Conservation (phyloP, 129 eudicot species). For the Escallonia herrerae region DNA sequence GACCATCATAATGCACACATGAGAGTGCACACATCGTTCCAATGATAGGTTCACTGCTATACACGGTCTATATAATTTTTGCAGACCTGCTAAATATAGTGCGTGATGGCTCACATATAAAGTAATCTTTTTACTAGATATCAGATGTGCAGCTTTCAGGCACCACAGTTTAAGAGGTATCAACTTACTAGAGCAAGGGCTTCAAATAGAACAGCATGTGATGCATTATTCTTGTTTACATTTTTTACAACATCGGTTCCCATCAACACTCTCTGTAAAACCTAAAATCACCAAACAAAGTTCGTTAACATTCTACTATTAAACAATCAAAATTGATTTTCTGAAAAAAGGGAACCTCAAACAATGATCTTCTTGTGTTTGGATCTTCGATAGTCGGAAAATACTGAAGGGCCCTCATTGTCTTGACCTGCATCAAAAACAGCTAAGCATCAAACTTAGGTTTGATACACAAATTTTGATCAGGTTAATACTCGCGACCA, state of each 20-base stretch:
- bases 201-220: slow-evolving; percentile 98
- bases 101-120: not conserved
- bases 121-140: not conserved
- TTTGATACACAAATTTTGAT: not conserved
- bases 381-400: slow-evolving; percentile 99
- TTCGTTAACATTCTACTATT: slow-evolving; percentile 6
- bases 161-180: not conserved
- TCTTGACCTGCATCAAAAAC: slow-evolving; percentile 68
- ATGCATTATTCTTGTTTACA: slow-evolving; percentile 98
- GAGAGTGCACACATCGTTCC: no score
- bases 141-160: not conserved
- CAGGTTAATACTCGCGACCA: not conserved
- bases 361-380: slow-evolving; percentile 82
- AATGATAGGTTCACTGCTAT: slow-evolving; percentile 1
- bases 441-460: not conserved
- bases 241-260: slow-evolving; percentile 99
- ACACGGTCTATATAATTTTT: not conserved
- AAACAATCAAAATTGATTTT: not conserved
- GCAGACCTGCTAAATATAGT: not conserved
- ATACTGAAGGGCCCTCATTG: slow-evolving; percentile 99
- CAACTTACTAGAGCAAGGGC: slow-evolving; percentile 98
- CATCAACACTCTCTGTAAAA: slow-evolving; percentile 89
- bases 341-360: slow-evolving; percentile 55
- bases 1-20: not conserved
- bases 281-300: slow-evolving; percentile 35